phyloP scores from a whole-genome alignment of 129 eudicot genomes.

The Silybum marianum region DNA sequence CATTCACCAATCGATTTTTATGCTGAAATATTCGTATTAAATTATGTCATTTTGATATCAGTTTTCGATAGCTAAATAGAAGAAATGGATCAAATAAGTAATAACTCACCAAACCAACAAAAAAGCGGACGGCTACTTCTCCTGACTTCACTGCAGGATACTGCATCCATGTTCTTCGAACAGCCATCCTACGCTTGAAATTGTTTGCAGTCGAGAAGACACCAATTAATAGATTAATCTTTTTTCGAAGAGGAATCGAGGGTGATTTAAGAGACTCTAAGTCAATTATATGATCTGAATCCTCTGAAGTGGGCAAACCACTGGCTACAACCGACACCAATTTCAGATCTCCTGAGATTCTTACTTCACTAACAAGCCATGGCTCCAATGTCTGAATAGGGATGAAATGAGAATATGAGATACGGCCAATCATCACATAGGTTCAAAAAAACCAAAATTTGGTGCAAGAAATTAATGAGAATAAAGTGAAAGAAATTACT shows the following conservation, averaged over 20 bases:
- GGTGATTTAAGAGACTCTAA: slow-evolving; percentile 79
- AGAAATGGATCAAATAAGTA: neutral
- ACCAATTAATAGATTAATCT: slow-evolving; percentile 74
- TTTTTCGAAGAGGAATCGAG: slow-evolving; percentile 54
- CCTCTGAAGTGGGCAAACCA: slow-evolving; percentile 96
- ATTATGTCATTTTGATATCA: neutral
- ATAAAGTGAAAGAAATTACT: slow-evolving; percentile 44
- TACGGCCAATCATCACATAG: neutral
- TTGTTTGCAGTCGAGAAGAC: slow-evolving; percentile 94
- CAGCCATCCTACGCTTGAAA: slow-evolving; percentile 93
- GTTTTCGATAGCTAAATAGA: neutral
- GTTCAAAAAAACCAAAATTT: neutral
- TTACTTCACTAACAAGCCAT: slow-evolving; percentile 89
- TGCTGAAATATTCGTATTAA: slow-evolving; percentile 50
- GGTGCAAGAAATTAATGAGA: neutral
- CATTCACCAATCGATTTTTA: slow-evolving; percentile 88
- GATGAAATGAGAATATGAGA: slow-evolving; percentile 6
- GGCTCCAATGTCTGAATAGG: slow-evolving; percentile 83
- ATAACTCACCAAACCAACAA: slow-evolving; percentile 97
- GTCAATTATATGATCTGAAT: slow-evolving; percentile 74
- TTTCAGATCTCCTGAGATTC: slow-evolving; percentile 84
- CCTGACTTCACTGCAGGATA: slow-evolving; percentile 81
- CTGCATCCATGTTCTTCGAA: slow-evolving; percentile 98
- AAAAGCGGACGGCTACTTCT: slow-evolving; percentile 86
- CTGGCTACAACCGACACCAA: slow-evolving; percentile 85